Evolutionary conservation across 106 monocot genomes (phyloP).

Genomic region (Acorus gramineus): DNA sequence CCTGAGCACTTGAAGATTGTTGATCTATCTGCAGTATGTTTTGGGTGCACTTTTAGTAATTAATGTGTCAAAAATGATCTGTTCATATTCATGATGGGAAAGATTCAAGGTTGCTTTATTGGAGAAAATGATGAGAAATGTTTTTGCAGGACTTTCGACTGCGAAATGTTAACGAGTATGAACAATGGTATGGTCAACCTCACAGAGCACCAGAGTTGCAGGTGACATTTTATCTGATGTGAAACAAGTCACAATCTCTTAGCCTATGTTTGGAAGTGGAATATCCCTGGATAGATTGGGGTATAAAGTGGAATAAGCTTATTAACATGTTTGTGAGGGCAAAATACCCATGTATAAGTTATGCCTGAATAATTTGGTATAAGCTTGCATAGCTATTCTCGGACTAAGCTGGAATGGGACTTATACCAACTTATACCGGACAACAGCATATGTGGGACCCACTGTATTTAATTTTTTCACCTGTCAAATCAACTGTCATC

Average conservation of each 20-base stretch:
- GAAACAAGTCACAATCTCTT: neutral
- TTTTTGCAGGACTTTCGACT: conserved; percentile 83
- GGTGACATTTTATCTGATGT: conserved; percentile 19
- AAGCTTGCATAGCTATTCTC: too few species aligned
- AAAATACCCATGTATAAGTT: too few species aligned
- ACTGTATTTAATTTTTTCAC: too few species aligned
- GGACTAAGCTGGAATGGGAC: too few species aligned
- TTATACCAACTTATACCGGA: too few species aligned
- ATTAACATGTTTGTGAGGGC: too few species aligned
- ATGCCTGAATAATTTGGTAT: too few species aligned
- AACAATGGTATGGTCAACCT: conserved; percentile 90
- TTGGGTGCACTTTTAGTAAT: conserved; percentile 7
- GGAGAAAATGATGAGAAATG: conserved; percentile 1
- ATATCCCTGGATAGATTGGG: too few species aligned
- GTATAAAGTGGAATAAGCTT: too few species aligned
- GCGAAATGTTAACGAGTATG: conserved; percentile 61
- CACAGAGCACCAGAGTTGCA: conserved; percentile 92
- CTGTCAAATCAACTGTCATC: too few species aligned
- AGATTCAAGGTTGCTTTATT: neutral
- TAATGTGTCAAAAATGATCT: neutral
- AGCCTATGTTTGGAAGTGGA: too few species aligned
- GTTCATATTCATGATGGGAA: neutral
- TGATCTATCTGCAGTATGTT: conserved; percentile 93
- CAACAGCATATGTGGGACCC: too few species aligned
- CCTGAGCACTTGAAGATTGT: conserved; percentile 71